phyloP scores from a whole-genome alignment of 106 monocot species.

The Phalaenopsis aphrodite region DNA sequence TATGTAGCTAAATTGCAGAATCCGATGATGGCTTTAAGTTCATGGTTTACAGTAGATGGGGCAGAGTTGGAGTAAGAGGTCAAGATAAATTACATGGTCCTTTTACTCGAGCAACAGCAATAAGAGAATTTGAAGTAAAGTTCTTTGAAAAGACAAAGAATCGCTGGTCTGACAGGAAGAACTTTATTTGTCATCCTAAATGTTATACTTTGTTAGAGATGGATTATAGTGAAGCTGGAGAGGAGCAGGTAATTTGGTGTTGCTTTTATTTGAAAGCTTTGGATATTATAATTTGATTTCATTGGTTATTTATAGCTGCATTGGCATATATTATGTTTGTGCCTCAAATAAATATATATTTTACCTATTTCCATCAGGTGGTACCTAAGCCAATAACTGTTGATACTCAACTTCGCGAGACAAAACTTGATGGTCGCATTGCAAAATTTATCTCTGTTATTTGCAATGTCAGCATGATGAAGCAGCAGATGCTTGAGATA shows the following conservation, averaged over 20 bases:
- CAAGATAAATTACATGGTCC: constrained; percentile 77
- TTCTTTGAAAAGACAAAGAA: constrained; percentile 79
- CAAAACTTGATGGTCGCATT: constrained; percentile 71
- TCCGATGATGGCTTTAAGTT: constrained; percentile 68
- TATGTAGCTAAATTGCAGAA: constrained; percentile 40
- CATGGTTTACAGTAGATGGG: constrained; percentile 91
- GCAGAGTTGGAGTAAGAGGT: constrained; percentile 85
- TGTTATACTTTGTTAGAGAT: constrained; percentile 85
- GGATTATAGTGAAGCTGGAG: constrained; percentile 65
- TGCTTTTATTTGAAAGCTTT: constrained; percentile 5
- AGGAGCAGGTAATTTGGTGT: constrained; percentile 33
- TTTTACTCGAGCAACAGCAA: constrained; percentile 39
- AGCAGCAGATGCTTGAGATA: constrained; percentile 95
- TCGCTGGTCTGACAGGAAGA: constrained; percentile 44
- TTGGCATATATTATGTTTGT: not conserved
- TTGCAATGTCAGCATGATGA: constrained; percentile 94
- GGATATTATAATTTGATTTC: constrained; percentile 3
- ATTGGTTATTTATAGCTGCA: not conserved
- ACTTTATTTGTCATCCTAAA: constrained; percentile 44
- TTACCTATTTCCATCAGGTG: constrained; percentile 20
- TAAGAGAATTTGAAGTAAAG: constrained; percentile 59
- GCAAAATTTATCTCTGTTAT: constrained; percentile 80
- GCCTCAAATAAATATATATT: not conserved
- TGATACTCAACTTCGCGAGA: constrained; percentile 39
- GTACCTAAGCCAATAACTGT: constrained; percentile 17